A percentile compares a stretch with the other conserved stretches of the same genome.
Conservation (phyloP, 176 grass and related monocot species). For the Oryza officinalis region DNA sequence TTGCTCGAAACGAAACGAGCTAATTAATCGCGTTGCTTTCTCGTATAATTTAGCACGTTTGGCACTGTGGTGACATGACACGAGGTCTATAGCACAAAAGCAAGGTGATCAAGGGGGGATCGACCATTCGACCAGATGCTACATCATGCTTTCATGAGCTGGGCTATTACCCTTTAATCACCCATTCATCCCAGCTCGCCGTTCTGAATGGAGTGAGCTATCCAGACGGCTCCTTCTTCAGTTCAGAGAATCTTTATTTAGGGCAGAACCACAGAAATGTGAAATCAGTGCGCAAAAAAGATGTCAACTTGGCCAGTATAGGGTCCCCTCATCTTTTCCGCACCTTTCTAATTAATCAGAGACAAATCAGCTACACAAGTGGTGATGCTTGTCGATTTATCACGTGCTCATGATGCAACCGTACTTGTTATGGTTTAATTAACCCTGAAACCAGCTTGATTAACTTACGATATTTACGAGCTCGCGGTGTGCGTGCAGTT, state of each 20-base stretch:
- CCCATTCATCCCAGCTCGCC: neutral
- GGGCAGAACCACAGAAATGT: neutral
- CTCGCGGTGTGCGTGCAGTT: neutral
- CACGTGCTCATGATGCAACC: neutral
- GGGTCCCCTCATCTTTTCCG: neutral
- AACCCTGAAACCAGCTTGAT: neutral
- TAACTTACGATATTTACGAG: neutral
- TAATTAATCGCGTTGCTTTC: neutral
- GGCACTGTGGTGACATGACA: neutral
- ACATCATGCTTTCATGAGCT: slow-evolving; percentile 35
- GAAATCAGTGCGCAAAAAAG: neutral
- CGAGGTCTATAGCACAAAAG: neutral
- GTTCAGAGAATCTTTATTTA: neutral
- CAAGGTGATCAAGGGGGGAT: neutral
- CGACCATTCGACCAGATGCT: neutral
- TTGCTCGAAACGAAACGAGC: neutral
- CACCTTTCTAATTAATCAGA: neutral
- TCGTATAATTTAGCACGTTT: slow-evolving; percentile 23
- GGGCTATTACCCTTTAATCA: neutral
- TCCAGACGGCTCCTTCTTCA: neutral
- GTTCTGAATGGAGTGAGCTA: neutral
- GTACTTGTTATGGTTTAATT: neutral
- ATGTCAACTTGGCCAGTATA: neutral
- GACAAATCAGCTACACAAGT: neutral
- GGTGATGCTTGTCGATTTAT: neutral